phyloP scores from a whole-genome alignment of 805 yeast genomes.

The Hanseniaspora nectarophila region DNA sequence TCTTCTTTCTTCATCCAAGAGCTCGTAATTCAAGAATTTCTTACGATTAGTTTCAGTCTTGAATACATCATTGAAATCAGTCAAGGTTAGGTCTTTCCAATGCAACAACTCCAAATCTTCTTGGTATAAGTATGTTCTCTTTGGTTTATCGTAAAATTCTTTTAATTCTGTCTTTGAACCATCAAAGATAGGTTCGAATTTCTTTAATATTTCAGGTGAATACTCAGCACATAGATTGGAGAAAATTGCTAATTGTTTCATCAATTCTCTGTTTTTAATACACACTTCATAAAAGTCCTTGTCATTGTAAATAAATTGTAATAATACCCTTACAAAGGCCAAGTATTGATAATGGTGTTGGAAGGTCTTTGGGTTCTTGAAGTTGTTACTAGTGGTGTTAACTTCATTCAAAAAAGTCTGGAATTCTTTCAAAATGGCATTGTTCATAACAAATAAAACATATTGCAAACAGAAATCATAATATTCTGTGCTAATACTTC shows the following conservation, averaged over 20 bases:
- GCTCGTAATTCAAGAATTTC: slow-evolving; percentile 5
- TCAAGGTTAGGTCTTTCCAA: slow-evolving; percentile 41
- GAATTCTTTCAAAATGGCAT: slow-evolving; percentile 25
- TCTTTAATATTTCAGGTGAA: neutral
- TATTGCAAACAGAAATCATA: slow-evolving; percentile 33
- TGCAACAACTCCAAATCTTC: slow-evolving; percentile 60
- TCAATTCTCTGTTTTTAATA: slow-evolving; percentile 27
- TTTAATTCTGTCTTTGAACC: neutral
- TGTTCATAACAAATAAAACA: slow-evolving; percentile 28
- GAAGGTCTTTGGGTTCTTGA: slow-evolving; percentile 14
- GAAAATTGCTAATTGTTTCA: slow-evolving; percentile 23
- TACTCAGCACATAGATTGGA: slow-evolving; percentile 1
- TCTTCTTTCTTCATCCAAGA: slow-evolving; percentile 8
- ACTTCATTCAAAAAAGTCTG: neutral
- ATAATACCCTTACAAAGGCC: slow-evolving; percentile 46
- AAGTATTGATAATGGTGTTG: slow-evolving; percentile 20
- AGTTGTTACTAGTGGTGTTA: neutral
- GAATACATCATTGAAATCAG: slow-evolving; percentile 46
- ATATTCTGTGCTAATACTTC: slow-evolving; percentile 1
- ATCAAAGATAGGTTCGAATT: slow-evolving; percentile 1
- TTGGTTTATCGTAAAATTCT: slow-evolving; percentile 28
- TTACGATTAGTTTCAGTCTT: neutral
- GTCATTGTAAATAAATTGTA: slow-evolving; percentile 38
- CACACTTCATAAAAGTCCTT: slow-evolving; percentile 24
- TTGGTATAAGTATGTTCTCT: slow-evolving; percentile 42